Percentiles rank a stretch among this genome's conserved stretches.
These are phyloP conservation scores for Camellia sinensis DNA, from an alignment of 148 eudicot species.

Conservation along the genomic window DNA sequence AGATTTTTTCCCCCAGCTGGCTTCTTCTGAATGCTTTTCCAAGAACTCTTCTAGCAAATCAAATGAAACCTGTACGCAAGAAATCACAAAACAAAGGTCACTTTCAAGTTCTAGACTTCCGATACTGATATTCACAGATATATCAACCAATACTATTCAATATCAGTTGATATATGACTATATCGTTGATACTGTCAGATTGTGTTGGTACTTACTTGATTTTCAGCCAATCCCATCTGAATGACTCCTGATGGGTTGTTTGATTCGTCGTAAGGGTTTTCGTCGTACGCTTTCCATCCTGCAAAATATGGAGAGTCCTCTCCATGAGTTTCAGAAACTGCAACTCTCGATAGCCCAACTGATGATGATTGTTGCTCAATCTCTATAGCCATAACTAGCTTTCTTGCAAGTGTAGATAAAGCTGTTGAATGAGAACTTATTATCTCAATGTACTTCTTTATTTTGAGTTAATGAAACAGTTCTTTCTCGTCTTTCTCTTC, in stretches of 20 bases:
- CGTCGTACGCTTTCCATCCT: constrained; percentile 96
- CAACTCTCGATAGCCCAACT: constrained; percentile 59
- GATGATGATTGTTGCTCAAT: constrained; percentile 42
- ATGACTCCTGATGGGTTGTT: constrained; percentile 77
- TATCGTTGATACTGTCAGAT: too few relatives aligned
- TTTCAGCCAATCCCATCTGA: constrained; percentile 96
- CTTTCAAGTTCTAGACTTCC: not conserved
- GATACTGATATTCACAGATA: too few relatives aligned
- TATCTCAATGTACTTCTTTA: too few relatives aligned
- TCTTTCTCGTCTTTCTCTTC: too few relatives aligned
- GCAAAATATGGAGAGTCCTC: constrained; percentile 96
- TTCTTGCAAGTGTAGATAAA: not conserved
- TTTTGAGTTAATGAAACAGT: too few relatives aligned
- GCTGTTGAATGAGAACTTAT: not conserved
- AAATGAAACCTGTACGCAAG: constrained; percentile 70
- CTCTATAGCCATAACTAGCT: constrained; percentile 59
- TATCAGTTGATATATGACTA: too few relatives aligned
- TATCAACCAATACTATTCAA: too few relatives aligned
- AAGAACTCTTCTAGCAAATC: constrained; percentile 81
- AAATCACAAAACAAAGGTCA: not conserved
- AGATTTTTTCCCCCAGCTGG: constrained; percentile 41
- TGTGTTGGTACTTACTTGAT: constrained; percentile 57
- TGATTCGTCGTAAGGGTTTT: constrained; percentile 66
- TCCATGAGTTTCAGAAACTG: constrained; percentile 90
- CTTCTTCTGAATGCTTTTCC: constrained; percentile 54